Base-by-base conservation (phyloP, 2,329 filamentous ascomycete species). In the Ophiostoma himal-ulmi region DNA sequence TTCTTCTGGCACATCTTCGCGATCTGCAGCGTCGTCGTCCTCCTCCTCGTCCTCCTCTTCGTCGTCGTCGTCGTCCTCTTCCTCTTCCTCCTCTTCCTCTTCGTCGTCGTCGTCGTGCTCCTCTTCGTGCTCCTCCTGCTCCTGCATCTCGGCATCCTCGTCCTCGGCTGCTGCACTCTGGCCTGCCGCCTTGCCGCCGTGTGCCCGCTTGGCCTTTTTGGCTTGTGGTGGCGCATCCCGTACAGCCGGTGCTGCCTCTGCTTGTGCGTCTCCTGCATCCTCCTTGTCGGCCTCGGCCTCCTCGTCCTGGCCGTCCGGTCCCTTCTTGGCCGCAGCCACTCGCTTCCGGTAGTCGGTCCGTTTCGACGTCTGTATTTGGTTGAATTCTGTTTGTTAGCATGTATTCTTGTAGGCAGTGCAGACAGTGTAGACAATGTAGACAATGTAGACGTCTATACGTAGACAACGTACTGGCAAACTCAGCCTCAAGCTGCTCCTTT, bases 331-430 rank as follows among this genome's bases (percentile, higher is more conserved):
- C 69, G 88, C 89, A 48, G 88, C 88, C 22, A 89, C 86, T 75
- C 89, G 91, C 75, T 88, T 86, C 69, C 89, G 86, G 80, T 92
- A 91, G 20, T 85, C 87, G 74, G 89, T 92, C 69, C 90, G 88
- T 80, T 93, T 93, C 70, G 89, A 88, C 26, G 89, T 87, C 78
- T 92, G 89, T 71, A 89, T 86, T 73, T 89, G 85, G 76, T 88
- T 91, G 83, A 91, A 93, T 77, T 91, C 89, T 90, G 74, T 22
- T 37, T 13, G 41, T 68, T 10, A 68, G 41, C 7, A 48, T 22
- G 30, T 30, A 30, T 66, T 22, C 17, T 3, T 34, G 26, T 36
- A 62, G 26, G 36, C 48, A 54, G 7, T 2, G 48, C 2, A 54
- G 26, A 10, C 10, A 39, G 10, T 3, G 17, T 37, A 34, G 7